Evolutionary conservation across 1,139 yeast species (phyloP), one percentile per base, ranked within the genome.

Genomic region (Saccharomyces hybrid): DNA sequence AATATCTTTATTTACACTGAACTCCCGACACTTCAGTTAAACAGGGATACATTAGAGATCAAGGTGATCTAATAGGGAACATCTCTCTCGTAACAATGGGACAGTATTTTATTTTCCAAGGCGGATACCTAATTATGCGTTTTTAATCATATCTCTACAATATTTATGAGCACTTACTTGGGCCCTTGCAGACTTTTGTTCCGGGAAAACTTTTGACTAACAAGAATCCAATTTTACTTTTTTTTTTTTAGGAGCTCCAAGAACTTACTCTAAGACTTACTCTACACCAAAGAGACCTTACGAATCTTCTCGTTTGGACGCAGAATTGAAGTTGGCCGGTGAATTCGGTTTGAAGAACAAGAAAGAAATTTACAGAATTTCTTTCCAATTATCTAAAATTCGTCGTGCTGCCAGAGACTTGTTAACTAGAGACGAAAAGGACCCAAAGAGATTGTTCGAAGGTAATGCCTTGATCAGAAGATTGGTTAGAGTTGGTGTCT

Each of bases 391-490:
- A 75, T 91, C 98, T 67, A 91, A 91, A 86, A 90, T 93, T 77
- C 91, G 98, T 84, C 90, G 98, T 84, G 98, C 98, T 78, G 98
- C 98, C 76, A 96, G 98, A 86, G 97, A 93, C 75, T 84, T 93
- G 75, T 86, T 93, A 80, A 93, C 98, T 82, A 89, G 97, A 83
- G 98, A 93, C 73, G 98, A 91, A 84, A 91, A 91, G 86, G 98
- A 93, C 81, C 97, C 96, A 83, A 91, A 89, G 88, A 90, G 98
- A 84, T 86, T 93, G 75, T 93, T 93, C 83, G 98, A 93, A 82
- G 99, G 98, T 87, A 93, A 93, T 76, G 99, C 98, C 75, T 88
- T 93, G 78, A 93, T 65, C 63, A 65, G 69, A 65, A 65, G 69
- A 65, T 59, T 65, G 54, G 68, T 64, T 53, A 65, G 69, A 83